These are phyloP conservation scores for Eucalyptus lansdowneana DNA, from an alignment of 345 rosid species.

Conservation along the genomic window DNA sequence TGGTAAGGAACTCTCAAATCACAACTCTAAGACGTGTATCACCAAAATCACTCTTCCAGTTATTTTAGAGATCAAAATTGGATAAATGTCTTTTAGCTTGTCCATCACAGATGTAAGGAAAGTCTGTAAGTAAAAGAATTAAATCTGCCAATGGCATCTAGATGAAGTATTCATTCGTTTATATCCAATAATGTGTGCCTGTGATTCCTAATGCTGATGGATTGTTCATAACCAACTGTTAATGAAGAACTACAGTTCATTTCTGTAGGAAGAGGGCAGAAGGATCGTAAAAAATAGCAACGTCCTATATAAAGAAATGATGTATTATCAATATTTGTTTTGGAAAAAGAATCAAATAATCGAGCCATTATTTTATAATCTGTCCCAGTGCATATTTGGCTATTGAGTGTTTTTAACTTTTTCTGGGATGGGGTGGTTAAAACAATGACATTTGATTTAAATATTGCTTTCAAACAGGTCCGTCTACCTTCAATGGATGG, in stretches of 20 bases:
- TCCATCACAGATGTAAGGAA: background rate
- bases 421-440: background rate
- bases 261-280: background rate
- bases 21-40: background rate
- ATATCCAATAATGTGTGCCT: background rate
- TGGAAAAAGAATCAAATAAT: background rate
- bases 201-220: background rate
- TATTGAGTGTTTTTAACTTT: background rate
- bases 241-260: background rate
- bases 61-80: background rate
- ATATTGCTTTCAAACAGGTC: conserved; percentile 27
- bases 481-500: conserved; percentile 90
- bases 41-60: background rate
- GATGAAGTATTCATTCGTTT: too few relatives aligned
- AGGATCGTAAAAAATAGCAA: background rate
- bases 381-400: background rate
- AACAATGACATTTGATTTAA: background rate
- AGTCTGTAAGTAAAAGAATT: background rate
- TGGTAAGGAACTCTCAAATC: conserved; percentile 41
- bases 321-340: background rate
- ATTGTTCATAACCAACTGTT: background rate
- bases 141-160: background rate
- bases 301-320: background rate
- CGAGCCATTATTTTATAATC: background rate
- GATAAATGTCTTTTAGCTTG: background rate